Evolutionary conservation across 2,329 filamentous ascomycete species (phyloP), one percentile per base, ranked within the genome.

Genomic region (Fusarium pseudocircinatum): DNA sequence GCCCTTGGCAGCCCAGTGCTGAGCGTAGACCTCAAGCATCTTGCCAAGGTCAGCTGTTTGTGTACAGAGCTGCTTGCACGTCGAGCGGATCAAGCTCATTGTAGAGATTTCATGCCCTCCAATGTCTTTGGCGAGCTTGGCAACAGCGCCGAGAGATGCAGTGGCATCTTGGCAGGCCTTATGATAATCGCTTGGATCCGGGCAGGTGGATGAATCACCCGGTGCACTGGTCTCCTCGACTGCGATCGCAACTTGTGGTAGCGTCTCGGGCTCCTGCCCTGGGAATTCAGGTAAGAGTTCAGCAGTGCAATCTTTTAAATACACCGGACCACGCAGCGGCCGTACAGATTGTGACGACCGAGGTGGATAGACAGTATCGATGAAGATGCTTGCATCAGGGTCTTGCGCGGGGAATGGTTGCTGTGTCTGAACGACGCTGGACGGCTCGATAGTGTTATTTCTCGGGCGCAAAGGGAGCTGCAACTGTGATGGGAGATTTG

Each of bases 81-180:
- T 69, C 3, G 65, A 64, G 14, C 61, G 49, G 3, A 78, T 52
- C 4, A 60, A 61, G 4, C 53, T 50, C 22, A 78, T 42, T 7
- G 74, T 77, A 2, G 76, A 78, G 7, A 76, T 61, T 2, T 49
- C 47, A 12, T 56, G 15, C 7, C 64, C 64, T 7, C 76, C 74
- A 2, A 77, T 46, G 0, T 58, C 18, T 8, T 60, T 26, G 1
- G 67, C 70, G 1, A 60, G 54, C 14, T 40, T 50, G 6, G 57
- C 59, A 2, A 72, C 62, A 7, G n/a, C 40, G 2, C 54, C 32
- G 20, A 75, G 59, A 2, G 40, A 49, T 2, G 14, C 32, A n/a
- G 62, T 67, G 7, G 49, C 42, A 2, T 22, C 36, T 12, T 37
- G 37, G 4, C 75, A 77, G 2, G 63, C 28, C 9, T 66, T 49